Base-by-base conservation (phyloP, 2,329 filamentous ascomycete species). In the Claviceps monticola region DNA sequence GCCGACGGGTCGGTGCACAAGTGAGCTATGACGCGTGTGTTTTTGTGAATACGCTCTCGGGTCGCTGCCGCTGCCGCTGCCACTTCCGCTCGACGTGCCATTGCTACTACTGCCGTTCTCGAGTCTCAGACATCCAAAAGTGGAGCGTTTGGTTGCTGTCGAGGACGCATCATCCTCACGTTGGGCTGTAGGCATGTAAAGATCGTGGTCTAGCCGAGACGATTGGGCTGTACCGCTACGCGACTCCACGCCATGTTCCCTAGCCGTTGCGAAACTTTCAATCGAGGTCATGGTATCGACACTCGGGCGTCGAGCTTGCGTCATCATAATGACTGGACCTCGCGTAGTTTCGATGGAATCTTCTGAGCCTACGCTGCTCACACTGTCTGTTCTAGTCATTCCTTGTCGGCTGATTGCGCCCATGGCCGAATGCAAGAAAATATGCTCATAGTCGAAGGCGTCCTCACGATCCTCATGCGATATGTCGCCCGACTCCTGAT, bases 391-490 rank as follows among this genome's bases (percentile, higher is more conserved):
- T 41, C 61, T 52, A 13, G 49, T 54, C 44, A 54, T 52, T 45
- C 58, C 57, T 55, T 59, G 60, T 38, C 72, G 67, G 57, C 77
- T 82, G 61, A 88, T 83, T 2, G 78, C 88, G 5, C 88, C 89
- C 77, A 96, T 83, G 11, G 89, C 88, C 58, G 88, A 95, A 65
- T 96, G 89, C 14, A 96, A 74, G 66, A 95, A 95, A 69, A 96
- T 96, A 63, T 95, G 84, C 65, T 95, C 87, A 56, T 97, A 97
- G 65, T 97, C 91, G 61, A 97, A 97, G 1, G 90, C 90, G 66
- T 97, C 91, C 58, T 90, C 83, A 19, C 91, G 85, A 65, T 96
- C 89, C 68, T 97, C 91, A 61, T 97, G 91, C 0, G 88, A 88
- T 5, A 85, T 69, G 17, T 54, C 48, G 5, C n/a, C 45, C 8